phyloP scores from a whole-genome alignment of 495 filamentous ascomycete species.

The Parathielavia hyrcaniae region DNA sequence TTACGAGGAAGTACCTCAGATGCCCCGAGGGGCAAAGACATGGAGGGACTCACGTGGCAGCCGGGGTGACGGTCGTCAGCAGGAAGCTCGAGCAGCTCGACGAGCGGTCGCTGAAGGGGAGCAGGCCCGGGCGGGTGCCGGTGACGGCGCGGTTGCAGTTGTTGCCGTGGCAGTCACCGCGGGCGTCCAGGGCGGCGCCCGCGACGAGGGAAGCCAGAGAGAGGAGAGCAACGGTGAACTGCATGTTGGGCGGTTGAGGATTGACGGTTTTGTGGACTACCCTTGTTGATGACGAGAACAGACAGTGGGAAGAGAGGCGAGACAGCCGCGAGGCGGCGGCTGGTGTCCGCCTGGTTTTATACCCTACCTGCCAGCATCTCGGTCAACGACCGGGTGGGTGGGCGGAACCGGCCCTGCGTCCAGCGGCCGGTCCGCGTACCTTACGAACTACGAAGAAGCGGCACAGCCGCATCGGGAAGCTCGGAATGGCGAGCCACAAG shows the following conservation, averaged over 20 bases:
- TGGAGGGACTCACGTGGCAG: conserved; percentile 24
- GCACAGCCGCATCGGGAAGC: conserved; percentile 10
- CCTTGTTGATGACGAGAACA: no score
- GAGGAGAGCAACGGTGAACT: conserved; percentile 27
- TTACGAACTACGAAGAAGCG: no score
- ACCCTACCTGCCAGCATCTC: background rate
- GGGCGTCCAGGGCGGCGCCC: conserved; percentile 22
- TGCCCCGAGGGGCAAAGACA: no score
- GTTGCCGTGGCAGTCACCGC: conserved; percentile 28
- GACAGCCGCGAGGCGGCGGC: background rate
- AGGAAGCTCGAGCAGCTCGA: conserved; percentile 34
- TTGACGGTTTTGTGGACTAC: background rate
- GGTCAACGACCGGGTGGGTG: background rate
- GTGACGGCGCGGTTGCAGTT: conserved; percentile 36
- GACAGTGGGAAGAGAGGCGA: background rate
- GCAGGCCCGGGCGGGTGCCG: conserved; percentile 29
- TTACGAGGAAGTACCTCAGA: no score
- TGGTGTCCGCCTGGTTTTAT: background rate
- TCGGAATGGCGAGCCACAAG: conserved; percentile 4
- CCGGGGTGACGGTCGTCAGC: conserved; percentile 30
- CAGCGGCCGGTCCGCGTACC: background rate
- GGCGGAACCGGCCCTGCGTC: no score
- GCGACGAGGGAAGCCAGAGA: conserved; percentile 26
- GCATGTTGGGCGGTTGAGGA: conserved; percentile 26
- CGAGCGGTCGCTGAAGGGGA: conserved; percentile 23